A percentile compares a stretch with the other conserved stretches of the same genome.
phyloP scores from a whole-genome alignment of 2,329 filamentous ascomycete genomes.

The Neofusicoccum ribis region DNA sequence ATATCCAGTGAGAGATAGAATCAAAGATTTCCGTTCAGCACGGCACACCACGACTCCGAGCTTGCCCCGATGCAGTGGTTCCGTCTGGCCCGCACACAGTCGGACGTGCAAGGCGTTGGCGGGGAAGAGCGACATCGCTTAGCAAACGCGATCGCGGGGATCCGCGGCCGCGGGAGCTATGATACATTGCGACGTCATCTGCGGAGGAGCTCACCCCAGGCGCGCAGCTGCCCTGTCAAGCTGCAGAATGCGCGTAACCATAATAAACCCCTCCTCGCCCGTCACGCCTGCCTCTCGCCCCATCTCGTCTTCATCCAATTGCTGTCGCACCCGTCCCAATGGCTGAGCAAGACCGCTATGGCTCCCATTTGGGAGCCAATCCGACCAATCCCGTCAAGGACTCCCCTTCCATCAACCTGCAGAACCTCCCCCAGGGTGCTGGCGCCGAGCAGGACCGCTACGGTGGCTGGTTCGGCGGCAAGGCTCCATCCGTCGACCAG shows the following conservation, averaged over 20 bases:
- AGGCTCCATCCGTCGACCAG: slow-evolving; percentile 12
- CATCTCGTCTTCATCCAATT: neutral
- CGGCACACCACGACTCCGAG: neutral
- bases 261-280: slow-evolving; percentile 9
- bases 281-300: neutral
- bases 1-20: slow-evolving; percentile 6
- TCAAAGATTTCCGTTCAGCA: slow-evolving; percentile 47
- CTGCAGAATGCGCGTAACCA: neutral
- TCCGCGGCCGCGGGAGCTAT: slow-evolving; percentile 15
- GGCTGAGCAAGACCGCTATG: slow-evolving; percentile 21
- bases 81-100: neutral
- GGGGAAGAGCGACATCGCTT: neutral
- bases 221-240: slow-evolving; percentile 9
- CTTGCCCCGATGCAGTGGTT: neutral
- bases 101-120: no score
- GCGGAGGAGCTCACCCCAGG: slow-evolving; percentile 13
- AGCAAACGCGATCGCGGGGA: neutral
- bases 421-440: slow-evolving; percentile 16
- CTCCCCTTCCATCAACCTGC: slow-evolving; percentile 8
- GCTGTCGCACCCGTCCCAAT: slow-evolving; percentile 10
- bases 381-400: slow-evolving; percentile 17
- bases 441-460: slow-evolving; percentile 20
- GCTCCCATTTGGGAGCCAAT: slow-evolving; percentile 15
- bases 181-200: slow-evolving; percentile 17
- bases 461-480: slow-evolving; percentile 13